A percentile compares a stretch with the other conserved stretches of the same genome.
These are phyloP conservation scores for Erigeron canadensis DNA, from an alignment of 129 eudicot species.

Conservation along the genomic window DNA sequence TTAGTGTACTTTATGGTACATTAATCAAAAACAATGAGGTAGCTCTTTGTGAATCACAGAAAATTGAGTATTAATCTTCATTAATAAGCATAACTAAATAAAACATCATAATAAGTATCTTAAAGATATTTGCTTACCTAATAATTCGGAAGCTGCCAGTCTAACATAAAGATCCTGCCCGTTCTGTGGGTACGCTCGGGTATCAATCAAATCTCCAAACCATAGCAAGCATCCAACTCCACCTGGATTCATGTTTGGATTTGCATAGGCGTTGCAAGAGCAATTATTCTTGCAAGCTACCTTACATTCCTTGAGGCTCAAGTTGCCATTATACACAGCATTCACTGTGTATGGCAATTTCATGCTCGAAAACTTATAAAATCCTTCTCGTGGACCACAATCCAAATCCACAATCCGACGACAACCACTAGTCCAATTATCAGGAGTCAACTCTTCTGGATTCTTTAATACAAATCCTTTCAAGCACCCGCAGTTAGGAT, in stretches of 20 bases:
- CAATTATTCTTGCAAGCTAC: not conserved
- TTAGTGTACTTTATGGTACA: too few relatives aligned
- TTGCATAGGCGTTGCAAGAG: not conserved
- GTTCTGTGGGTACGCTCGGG: not conserved
- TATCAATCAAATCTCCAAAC: constrained; percentile 37
- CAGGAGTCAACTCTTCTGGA: not conserved
- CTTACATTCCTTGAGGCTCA: not conserved
- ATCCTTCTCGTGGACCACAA: constrained; percentile 30
- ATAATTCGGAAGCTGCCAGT: constrained; percentile 28
- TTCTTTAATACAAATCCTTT: constrained; percentile 26
- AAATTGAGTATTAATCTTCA: too few relatives aligned
- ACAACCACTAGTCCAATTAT: constrained; percentile 33
- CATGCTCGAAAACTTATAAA: constrained; percentile 20
- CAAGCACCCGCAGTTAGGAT: constrained; percentile 23
- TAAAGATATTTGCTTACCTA: constrained; percentile 1
- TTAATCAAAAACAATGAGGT: too few relatives aligned
- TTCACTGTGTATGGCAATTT: constrained; percentile 37
- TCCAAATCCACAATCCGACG: constrained; percentile 6
- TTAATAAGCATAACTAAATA: not conserved
- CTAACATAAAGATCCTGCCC: constrained; percentile 34
- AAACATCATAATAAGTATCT: not conserved
- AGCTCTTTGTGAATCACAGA: too few relatives aligned
- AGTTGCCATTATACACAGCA: constrained; percentile 18
- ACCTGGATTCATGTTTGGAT: constrained; percentile 13
- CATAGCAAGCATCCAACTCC: constrained; percentile 42